Conservation (phyloP, 139 green algal genomes). For the Coelastrella sp. region DNA sequence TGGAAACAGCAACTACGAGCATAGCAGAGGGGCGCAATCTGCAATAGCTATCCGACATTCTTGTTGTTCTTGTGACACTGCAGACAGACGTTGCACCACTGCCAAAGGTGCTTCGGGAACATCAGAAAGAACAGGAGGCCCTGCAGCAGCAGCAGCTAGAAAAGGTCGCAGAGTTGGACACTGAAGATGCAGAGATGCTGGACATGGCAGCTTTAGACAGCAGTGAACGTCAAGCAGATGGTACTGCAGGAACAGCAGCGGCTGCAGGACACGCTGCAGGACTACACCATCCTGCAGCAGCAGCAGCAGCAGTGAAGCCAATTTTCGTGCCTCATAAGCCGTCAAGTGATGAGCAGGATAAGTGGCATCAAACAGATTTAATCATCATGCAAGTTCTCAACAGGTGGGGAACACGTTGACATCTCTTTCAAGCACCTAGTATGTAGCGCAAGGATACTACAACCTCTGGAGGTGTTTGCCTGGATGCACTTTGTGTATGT, state of each 20-base stretch:
- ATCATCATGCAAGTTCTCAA: conserved; percentile 59
- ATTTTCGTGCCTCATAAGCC: conserved; percentile 30
- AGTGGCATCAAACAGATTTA: conserved; percentile 45
- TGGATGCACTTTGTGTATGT: too few relatives aligned
- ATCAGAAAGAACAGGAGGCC: conserved; percentile 1
- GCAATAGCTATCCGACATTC: not conserved
- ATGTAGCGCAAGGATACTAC: too few relatives aligned
- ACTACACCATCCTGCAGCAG: not conserved
- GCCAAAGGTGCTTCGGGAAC: conserved; percentile 33
- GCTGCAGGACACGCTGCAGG: not conserved
- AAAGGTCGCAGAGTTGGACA: conserved; percentile 25
- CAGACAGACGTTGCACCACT: conserved; percentile 71
- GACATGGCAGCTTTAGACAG: not conserved
- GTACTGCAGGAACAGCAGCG: not conserved
- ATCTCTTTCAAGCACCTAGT: too few relatives aligned
- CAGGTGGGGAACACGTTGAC: too few relatives aligned
- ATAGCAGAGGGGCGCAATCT: too few relatives aligned
- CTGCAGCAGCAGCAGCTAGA: conserved; percentile 30
- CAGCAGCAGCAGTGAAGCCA: conserved; percentile 23
- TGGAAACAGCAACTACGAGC: too few relatives aligned
- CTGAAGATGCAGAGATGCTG: not conserved
- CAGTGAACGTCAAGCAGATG: not conserved
- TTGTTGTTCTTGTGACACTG: not conserved
- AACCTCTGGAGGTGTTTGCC: too few relatives aligned
- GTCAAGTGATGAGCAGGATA: conserved; percentile 27